Base-by-base conservation (phyloP, 768 basidiomycete species). In the Pleurotus salmoneostramineus region DNA sequence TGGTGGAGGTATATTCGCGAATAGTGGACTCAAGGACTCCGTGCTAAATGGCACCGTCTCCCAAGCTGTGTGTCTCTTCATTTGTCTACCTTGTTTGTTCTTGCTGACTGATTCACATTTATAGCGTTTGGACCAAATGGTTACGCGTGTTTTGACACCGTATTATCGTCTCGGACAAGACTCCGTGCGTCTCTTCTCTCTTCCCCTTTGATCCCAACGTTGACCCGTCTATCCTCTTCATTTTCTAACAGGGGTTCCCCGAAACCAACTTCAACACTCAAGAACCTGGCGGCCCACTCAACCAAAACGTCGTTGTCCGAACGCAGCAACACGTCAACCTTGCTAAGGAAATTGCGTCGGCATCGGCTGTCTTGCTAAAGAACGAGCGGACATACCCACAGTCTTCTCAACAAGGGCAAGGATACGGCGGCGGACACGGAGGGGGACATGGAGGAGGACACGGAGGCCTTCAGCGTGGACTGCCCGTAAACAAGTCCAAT, bases 161-260 rank as follows among this genome's bases (percentile, higher is more conserved):
- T 93, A 84, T 82, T 91, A 86, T 64, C 71, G 82, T 54, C 76
- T 88, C 46, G 74, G 76, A 36, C 89, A 92, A 71, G 87, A 94
- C 69, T 69, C 73, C 0, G 75, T 78, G 50, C 76, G 82, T 27
- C 21, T 21, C 36, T 6, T 3, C 63, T 77, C 79, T 43, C 70
- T 70, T n/a, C n/a, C n/a, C n/a, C n/a, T n/a, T n/a, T n/a, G n/a
- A n/a, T n/a, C n/a, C n/a, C n/a, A n/a, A n/a, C 6, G 81, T 77
- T 88, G 88, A 69, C 70, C 74, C 56, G 84, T 80, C 4, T 54
- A 31, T 43, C 36, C 12, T 6, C 21, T 10, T 37, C 17, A 27
- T 27, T 4, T 11, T 6, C 17, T 35, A n/a, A 15, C 6, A 54
- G 52, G 52, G 52, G 36, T 54, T 54, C 40, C 52, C 52, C 37